Evolutionary conservation across 106 monocot species (phyloP), one percentile per base, ranked within the genome.

Genomic region (Amphibolis antarctica): DNA sequence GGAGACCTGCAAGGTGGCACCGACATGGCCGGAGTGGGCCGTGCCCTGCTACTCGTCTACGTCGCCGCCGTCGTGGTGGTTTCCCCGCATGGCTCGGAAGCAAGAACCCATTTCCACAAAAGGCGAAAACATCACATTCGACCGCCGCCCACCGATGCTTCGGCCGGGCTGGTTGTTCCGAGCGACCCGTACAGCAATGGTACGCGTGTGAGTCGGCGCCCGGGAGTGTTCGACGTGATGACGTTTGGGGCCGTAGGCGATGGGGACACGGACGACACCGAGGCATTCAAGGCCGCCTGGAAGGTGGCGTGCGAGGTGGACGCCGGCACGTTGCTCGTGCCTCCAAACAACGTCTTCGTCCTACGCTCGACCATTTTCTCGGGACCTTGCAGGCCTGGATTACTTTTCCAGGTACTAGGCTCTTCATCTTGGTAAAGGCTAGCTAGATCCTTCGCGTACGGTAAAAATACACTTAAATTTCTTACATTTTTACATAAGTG

Each of bases 321-420:
- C 12, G 68, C 75, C 17, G 73, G 68, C 27, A 71, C 74, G 0
- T 72, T 98, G 28, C 79, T 91, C 6, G 98, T 88, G 53, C 98
- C 98, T 12, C 75, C 85, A 0, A 85, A 85, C 23, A 78, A 80
- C 3, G 60, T 75, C 9, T 98, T 98, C 70, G 69, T 64, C 55
- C 85, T 98, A 60, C 82, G 87, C 26, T 79, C 98, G 18, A 85
- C 80, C 26, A 98, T 84, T 31, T 98, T 98, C 72, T 77, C 84
- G 27, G 98, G 98, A 15, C 98, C 98, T 0, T 98, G 98, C 65
- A 46, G 66, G 46, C 84, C 90, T 0, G 91, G 76, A 0, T 67
- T 98, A 22, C 67, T 85, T 43, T 78, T 98, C 27, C 98, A 98
- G 71, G 98, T 98, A 21, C 17, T 51, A 6, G 31, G n/a, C n/a